Conservation (phyloP, 306 rosid genomes). For the Bauhinia variegata region DNA sequence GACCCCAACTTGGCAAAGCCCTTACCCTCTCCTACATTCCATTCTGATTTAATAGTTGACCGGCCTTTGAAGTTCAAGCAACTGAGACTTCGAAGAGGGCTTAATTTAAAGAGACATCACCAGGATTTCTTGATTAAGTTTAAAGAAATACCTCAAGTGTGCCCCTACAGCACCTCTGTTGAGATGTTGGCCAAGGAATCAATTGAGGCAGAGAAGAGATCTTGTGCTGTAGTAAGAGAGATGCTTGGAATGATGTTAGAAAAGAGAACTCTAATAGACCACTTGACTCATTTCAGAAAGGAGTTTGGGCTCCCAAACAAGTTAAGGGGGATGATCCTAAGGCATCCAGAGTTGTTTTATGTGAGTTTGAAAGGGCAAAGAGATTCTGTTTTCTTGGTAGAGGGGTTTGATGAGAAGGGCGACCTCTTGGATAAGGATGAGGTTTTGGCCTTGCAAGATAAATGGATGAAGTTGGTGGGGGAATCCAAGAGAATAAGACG, state of each 20-base stretch:
- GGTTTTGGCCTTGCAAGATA: slow-evolving; percentile 52
- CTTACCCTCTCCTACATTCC: slow-evolving; percentile 47
- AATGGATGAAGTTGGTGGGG: slow-evolving; percentile 68
- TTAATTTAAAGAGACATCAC: slow-evolving; percentile 77
- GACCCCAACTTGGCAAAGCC: slow-evolving; percentile 66
- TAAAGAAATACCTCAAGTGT: slow-evolving; percentile 70
- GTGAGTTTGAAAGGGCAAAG: slow-evolving; percentile 86
- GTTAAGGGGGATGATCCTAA: slow-evolving; percentile 78
- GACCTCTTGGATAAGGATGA: slow-evolving; percentile 65
- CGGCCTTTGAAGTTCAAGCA: slow-evolving; percentile 92
- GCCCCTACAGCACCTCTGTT: slow-evolving; percentile 64
- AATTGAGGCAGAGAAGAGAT: slow-evolving; percentile 84
- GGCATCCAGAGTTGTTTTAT: slow-evolving; percentile 90
- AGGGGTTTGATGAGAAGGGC: slow-evolving; percentile 83
- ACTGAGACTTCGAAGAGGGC: slow-evolving; percentile 79
- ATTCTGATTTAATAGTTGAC: slow-evolving; percentile 72
- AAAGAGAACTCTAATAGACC: slow-evolving; percentile 86
- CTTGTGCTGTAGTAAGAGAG: slow-evolving; percentile 81
- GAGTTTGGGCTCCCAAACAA: slow-evolving; percentile 85
- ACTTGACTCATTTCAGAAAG: slow-evolving; percentile 89
- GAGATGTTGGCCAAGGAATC: slow-evolving; percentile 59
- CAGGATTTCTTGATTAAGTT: slow-evolving; percentile 74
- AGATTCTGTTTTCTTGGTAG: slow-evolving; percentile 80
- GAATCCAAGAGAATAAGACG: slow-evolving; percentile 76
- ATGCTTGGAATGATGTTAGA: slow-evolving; percentile 74